These are phyloP conservation scores for Yamadazyma scolyti DNA, from an alignment of 805 yeast genomes.

Conservation along the genomic window DNA sequence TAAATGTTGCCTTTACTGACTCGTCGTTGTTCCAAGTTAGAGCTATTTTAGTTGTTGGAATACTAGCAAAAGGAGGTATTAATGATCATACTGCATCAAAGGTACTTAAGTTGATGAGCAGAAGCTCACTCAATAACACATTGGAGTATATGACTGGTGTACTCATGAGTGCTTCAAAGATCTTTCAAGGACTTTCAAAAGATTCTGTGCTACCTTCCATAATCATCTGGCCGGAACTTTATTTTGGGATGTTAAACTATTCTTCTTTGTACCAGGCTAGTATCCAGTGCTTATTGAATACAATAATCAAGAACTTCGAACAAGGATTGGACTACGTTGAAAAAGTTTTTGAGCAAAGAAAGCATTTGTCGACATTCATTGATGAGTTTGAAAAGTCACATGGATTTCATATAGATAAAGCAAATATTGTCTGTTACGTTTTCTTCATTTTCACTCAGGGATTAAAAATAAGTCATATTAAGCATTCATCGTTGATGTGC, in stretches of 20 bases:
- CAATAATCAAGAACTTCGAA: conserved; percentile 21
- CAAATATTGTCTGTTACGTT: conserved; percentile 51
- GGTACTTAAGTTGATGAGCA: conserved; percentile 22
- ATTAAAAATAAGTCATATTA: conserved; percentile 53
- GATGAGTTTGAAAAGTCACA: conserved; percentile 40
- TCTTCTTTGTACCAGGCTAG: conserved; percentile 31
- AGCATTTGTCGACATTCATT: conserved; percentile 39
- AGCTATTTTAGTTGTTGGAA: conserved; percentile 67
- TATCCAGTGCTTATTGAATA: conserved; percentile 24
- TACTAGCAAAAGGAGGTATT: conserved; percentile 59
- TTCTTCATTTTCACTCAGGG: conserved; percentile 53
- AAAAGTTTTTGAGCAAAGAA: conserved; percentile 27
- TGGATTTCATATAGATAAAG: conserved; percentile 34
- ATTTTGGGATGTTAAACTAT: conserved; percentile 25
- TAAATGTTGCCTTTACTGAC: conserved; percentile 57
- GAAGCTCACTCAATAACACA: conserved; percentile 16
- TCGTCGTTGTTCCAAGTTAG: conserved; percentile 62
- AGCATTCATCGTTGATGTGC: conserved; percentile 44
- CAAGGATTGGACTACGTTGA: conserved; percentile 20
- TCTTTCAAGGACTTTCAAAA: conserved; percentile 46
- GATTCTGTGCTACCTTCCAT: conserved; percentile 45
- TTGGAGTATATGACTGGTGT: conserved; percentile 32
- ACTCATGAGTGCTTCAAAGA: conserved; percentile 37
- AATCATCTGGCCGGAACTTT: conserved; percentile 46
- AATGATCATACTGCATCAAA: conserved; percentile 47